Evolutionary conservation across 257 asterid species (phyloP).

Genomic region (Scutellaria baicalensis): DNA sequence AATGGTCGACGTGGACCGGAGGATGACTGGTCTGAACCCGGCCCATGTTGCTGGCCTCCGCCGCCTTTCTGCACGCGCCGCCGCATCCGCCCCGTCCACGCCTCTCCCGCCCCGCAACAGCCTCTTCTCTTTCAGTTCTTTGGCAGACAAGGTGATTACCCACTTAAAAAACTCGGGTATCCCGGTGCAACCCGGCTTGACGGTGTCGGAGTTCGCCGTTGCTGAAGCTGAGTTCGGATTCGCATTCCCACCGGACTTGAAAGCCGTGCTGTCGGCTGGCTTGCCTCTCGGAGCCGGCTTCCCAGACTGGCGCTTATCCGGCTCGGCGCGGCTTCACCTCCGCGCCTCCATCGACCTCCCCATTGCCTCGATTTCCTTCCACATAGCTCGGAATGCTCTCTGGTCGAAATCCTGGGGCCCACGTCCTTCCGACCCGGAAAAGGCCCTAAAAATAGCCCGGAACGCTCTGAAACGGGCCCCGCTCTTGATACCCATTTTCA

Average conservation of each 20-base stretch:
- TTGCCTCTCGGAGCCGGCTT: slow-evolving; percentile 80
- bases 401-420: slow-evolving; percentile 97
- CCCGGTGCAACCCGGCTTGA: slow-evolving; percentile 61
- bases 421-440: slow-evolving; percentile 61
- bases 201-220: slow-evolving; percentile 71
- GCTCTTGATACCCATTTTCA: slow-evolving; percentile 72
- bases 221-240: slow-evolving; percentile 95
- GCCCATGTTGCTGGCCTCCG: slow-evolving; percentile 91
- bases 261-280: slow-evolving; percentile 76
- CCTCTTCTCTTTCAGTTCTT: slow-evolving; percentile 64
- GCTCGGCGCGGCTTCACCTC: slow-evolving; percentile 68
- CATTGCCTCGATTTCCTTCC: slow-evolving; percentile 75
- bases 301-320: slow-evolving; percentile 89
- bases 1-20: slow-evolving; percentile 99
- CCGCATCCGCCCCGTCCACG: slow-evolving; percentile 66
- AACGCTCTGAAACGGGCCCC: slow-evolving; percentile 81
- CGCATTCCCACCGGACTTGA: slow-evolving; percentile 81
- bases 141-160: slow-evolving; percentile 67
- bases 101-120: slow-evolving; percentile 84
- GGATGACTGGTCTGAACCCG: slow-evolving; percentile 86
- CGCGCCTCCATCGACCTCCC: slow-evolving; percentile 82
- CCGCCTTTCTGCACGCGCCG: slow-evolving; percentile 92
- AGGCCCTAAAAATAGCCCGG: slow-evolving; percentile 68
- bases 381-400: slow-evolving; percentile 65
- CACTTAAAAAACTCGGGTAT: slow-evolving; percentile 54